Evolutionary conservation across 2,329 filamentous ascomycete genomes (phyloP), one percentile per base, ranked within the genome.

Genomic region (Trichoderma sp.): DNA sequence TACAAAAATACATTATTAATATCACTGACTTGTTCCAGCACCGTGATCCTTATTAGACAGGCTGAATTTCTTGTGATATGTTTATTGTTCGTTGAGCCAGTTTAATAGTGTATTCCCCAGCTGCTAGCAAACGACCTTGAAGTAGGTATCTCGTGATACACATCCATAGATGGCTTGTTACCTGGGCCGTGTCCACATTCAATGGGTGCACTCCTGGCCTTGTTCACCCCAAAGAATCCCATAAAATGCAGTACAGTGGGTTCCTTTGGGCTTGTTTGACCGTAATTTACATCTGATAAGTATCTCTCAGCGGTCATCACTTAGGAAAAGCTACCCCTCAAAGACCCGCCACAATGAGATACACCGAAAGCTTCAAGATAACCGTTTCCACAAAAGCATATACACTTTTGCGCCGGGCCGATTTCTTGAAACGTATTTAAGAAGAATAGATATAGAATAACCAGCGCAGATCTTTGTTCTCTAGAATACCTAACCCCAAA

Each of bases 211-310:
- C 16, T n/a, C 0, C 16, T 45, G 16, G 38, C 38, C 7, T n/a
- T n/a, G 38, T 18, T 41, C 16, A 18, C 38, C 8, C 6, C 38
- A 18, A 9, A 45, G 3, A 45, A 45, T 18, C 38, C 16, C 1
- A 18, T 3, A 0, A 18, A 45, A 3, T 18, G 3, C 16, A 45
- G 41, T 45, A 16, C 1, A 4, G 7, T n/a, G 0, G 9, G 0
- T 0, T 45, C n/a, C 41, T 9, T 45, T n/a, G 7, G 18, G 0
- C 0, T 45, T 8, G 1, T 3, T n/a, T 45, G 41, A n/a, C 18
- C 4, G 41, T 0, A 4, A 45, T 9, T 45, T 9, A 4, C 41
- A 9, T 45, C 41, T 45, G 16, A n/a, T 4, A 45, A 45, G 18
- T 4, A 41, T 41, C 38, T 41, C 16, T 8, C 0, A 41, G 38